phyloP scores from a whole-genome alignment of 2,329 filamentous ascomycete genomes.

The Alternaria sp. region DNA sequence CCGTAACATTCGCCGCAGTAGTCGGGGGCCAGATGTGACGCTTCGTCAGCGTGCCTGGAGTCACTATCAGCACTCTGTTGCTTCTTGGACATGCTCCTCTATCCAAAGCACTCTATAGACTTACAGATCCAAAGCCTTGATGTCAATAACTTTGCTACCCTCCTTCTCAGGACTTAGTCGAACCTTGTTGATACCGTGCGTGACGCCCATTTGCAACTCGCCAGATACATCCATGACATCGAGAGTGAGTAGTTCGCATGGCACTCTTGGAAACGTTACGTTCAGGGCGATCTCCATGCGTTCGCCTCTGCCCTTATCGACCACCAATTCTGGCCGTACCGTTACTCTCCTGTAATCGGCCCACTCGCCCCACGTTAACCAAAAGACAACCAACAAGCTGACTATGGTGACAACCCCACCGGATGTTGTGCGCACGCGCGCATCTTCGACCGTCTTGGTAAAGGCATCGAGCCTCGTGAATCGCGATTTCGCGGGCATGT shows the following conservation, averaged over 20 bases:
- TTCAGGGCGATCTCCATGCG: constrained; percentile 99
- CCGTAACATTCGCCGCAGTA: constrained; percentile 97
- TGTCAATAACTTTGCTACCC: constrained; percentile 66
- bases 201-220: constrained; percentile 92
- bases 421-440: constrained; percentile 91
- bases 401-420: constrained; percentile 94
- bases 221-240: constrained; percentile 99
- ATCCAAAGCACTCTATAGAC: constrained; percentile 8
- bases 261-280: constrained; percentile 91
- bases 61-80: constrained; percentile 12
- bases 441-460: constrained; percentile 98
- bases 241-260: constrained; percentile 93
- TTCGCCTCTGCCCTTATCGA: constrained; percentile 96
- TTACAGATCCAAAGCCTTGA: constrained; percentile 51
- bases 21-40: constrained; percentile 81
- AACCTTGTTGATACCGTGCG: constrained; percentile 92
- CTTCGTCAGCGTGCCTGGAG: constrained; percentile 69
- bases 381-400: constrained; percentile 87
- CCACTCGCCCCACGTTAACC: constrained; percentile 95
- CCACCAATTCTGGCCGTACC: constrained; percentile 90
- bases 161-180: constrained; percentile 76
- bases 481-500: constrained; percentile 89
- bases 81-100: neutral
- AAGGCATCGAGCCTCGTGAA: constrained; percentile 98
- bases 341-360: constrained; percentile 85